A percentile compares a stretch with the other conserved stretches of the same genome.
Evolutionary conservation across 257 asterid species (phyloP).

Genomic region (Solanum corneliomulleri): DNA sequence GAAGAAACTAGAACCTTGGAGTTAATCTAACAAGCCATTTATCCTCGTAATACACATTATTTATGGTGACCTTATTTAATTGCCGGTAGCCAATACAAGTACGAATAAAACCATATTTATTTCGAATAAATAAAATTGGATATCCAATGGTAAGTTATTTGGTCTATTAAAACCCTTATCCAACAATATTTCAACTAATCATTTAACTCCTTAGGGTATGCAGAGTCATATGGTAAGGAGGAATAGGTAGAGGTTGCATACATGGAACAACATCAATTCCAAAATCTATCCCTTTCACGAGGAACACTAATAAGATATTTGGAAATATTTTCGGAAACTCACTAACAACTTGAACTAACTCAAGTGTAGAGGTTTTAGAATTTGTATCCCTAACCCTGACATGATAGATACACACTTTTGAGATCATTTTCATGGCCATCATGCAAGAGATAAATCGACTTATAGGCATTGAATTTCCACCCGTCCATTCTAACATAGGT

Average conservation of each 20-base stretch:
- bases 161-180: background rate
- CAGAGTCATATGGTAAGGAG: background rate
- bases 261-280: background rate
- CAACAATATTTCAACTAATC: background rate
- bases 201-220: background rate
- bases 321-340: background rate
- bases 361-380: background rate
- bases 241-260: background rate
- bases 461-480: background rate
- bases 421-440: too few species aligned
- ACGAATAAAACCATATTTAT: too few species aligned
- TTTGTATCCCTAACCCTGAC: background rate
- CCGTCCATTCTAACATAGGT: background rate
- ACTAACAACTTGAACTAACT: background rate
- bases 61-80: too few species aligned
- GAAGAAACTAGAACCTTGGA: background rate
- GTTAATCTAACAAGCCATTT: background rate
- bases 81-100: background rate
- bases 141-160: background rate
- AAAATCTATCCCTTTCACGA: background rate
- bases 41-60: background rate
- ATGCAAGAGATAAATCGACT: background rate
- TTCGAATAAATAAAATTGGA: too few species aligned
- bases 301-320: background rate
- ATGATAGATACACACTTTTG: background rate